phyloP scores from a whole-genome alignment of 192 early-diverging fungal genomes.

The Phycomyces blakesleeanus region DNA sequence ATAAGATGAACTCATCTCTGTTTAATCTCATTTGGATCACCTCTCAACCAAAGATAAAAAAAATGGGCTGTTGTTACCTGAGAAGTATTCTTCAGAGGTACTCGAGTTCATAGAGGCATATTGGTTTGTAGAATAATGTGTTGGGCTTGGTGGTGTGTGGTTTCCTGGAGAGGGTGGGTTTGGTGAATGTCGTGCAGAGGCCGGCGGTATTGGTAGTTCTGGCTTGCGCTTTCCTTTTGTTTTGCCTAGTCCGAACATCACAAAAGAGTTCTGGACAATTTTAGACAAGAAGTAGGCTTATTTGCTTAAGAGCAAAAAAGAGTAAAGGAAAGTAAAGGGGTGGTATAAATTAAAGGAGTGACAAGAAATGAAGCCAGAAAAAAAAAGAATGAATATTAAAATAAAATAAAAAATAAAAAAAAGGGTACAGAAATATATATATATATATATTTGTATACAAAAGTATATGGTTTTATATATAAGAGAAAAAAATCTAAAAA shows the following conservation, averaged over 20 bases:
- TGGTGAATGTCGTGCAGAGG: conserved; percentile 5
- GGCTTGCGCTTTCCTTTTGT: conserved; percentile 18
- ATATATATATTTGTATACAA: no score
- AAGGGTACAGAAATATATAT: not conserved
- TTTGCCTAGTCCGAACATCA: conserved; percentile 33
- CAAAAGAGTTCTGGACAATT: conserved; percentile 3
- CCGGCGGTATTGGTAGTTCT: conserved; percentile 1
- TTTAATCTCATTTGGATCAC: conserved; percentile 3
- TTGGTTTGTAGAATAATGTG: not conserved
- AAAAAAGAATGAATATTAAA: not conserved
- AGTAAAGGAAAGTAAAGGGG: conserved; percentile 6
- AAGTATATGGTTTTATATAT: no score
- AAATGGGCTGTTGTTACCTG: conserved; percentile 18
- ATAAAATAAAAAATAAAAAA: not conserved
- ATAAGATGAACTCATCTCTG: not conserved
- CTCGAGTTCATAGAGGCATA: conserved; percentile 2
- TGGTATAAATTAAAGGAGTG: not conserved
- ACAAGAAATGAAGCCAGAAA: not conserved
- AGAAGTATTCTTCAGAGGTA: conserved; percentile 25
- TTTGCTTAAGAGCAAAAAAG: conserved; percentile 6
- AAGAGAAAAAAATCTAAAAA: no score
- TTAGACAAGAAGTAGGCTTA: not conserved
- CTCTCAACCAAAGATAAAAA: no score
- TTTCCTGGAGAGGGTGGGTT: not conserved
- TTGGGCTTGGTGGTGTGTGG: conserved; percentile 8